Conservation (phyloP, 768 basidiomycete genomes). For the Guyanaporus albipodus region DNA sequence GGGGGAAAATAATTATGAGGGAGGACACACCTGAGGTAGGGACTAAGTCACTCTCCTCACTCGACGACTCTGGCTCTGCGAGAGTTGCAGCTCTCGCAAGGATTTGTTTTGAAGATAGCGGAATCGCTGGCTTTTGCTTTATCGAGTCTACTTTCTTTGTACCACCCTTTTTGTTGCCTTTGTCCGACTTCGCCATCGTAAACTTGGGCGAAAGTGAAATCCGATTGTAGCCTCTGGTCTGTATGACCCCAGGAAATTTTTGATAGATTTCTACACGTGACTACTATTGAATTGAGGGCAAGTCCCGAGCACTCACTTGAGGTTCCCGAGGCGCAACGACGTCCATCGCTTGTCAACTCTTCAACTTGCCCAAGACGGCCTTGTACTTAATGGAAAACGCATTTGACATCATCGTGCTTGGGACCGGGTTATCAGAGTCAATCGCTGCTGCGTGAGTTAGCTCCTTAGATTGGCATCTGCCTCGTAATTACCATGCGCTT, state of each 20-base stretch:
- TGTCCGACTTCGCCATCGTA: slow-evolving; percentile 40
- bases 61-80: slow-evolving; percentile 15
- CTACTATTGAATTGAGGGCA: slow-evolving; percentile 24
- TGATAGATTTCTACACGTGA: slow-evolving; percentile 22
- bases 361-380: no score
- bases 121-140: slow-evolving; percentile 8
- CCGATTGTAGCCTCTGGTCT: neutral
- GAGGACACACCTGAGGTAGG: neutral
- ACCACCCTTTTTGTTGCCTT: slow-evolving; percentile 34
- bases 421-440: slow-evolving; percentile 82
- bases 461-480: neutral
- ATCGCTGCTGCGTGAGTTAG: slow-evolving; percentile 80
- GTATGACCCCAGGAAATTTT: slow-evolving; percentile 14
- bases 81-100: slow-evolving; percentile 38
- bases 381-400: slow-evolving; percentile 41
- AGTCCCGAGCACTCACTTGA: no score
- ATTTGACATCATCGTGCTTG: slow-evolving; percentile 68
- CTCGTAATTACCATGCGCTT: slow-evolving; percentile 2
- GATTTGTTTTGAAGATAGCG: slow-evolving; percentile 41
- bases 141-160: slow-evolving; percentile 31
- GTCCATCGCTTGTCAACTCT: no score
- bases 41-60: slow-evolving; percentile 2
- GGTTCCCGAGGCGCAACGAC: no score
- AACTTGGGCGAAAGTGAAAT: slow-evolving; percentile 1
- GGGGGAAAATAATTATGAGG: no score